Evolutionary conservation across 1,284 basidiomycete species (phyloP), one percentile per base, ranked within the genome.

Genomic region (Leccinum pachyderme): DNA sequence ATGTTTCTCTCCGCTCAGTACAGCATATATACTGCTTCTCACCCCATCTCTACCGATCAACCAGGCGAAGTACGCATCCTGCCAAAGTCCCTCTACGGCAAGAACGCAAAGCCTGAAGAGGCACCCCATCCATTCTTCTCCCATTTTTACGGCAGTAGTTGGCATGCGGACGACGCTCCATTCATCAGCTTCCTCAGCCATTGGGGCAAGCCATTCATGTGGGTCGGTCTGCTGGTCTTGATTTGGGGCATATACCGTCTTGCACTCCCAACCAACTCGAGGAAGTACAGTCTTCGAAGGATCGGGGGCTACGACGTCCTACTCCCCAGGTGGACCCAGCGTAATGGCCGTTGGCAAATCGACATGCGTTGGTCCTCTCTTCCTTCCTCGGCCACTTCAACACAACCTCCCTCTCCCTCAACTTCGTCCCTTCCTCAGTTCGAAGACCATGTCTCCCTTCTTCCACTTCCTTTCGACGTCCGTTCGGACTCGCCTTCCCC

Each of bases 81-180:
- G 4, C 95, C 97, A 25, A 97, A 95, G 73, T 82, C 88, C 5
- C 81, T 98, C 8, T 99, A 99, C 65, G 96, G 96, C 60, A 99
- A 99, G 77, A 99, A 99, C 70, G 92, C 93, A 11, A 86, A 88
- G 60, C 79, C 84, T 33, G 83, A 77, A 45, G 87, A 95, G 66
- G 93, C 91, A 0, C 93, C 93, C 2, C 85, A 96, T 68, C 86
- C 94, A 24, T 98, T 96, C 82, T 98, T 96, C 75, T 82, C 86
- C 18, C 96, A 99, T 73, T 95, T 88, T 75, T 98, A 99, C 67
- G 96, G 95, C 29, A 95, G 93, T 64, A 95, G 91, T 64, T 99
- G 96, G 96, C 92, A 95, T 66, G 86, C 91, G 7, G 93, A 95
- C 67, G 94, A 97, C 72, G 94, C 94, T 18, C 90, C 87, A 7